phyloP scores from a whole-genome alignment of 495 filamentous ascomycete genomes.

The Penicillium bialowiezense region DNA sequence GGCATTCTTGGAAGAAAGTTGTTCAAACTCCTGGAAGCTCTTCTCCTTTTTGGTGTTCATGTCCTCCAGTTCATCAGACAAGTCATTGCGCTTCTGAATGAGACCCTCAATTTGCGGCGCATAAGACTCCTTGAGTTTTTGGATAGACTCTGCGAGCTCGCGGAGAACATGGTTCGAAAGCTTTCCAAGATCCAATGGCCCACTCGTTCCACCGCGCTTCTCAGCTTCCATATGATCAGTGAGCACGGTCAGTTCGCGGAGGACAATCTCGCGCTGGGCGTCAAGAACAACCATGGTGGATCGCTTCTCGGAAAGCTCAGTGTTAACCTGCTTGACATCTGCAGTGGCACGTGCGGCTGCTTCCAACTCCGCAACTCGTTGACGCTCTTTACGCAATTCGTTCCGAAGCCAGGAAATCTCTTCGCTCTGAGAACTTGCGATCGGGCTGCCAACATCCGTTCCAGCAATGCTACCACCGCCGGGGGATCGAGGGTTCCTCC shows the following conservation, averaged over 20 bases:
- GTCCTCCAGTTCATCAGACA: constrained; percentile 76
- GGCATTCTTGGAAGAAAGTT: constrained; percentile 87
- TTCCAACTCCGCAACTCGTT: constrained; percentile 81
- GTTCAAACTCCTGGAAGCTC: constrained; percentile 91
- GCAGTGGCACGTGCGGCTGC: constrained; percentile 64
- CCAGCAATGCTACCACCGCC: constrained; percentile 60
- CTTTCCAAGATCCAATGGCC: constrained; percentile 68
- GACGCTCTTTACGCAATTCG: constrained; percentile 76
- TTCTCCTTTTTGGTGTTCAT: constrained; percentile 82
- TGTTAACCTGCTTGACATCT: constrained; percentile 80
- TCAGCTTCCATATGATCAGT: constrained; percentile 71
- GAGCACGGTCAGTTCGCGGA: constrained; percentile 85
- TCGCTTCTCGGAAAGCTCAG: constrained; percentile 85
- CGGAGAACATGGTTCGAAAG: constrained; percentile 81
- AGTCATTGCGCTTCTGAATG: constrained; percentile 74
- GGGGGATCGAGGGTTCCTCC: constrained; percentile 71
- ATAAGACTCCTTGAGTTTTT: constrained; percentile 79
- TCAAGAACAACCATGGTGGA: constrained; percentile 96
- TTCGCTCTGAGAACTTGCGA: constrained; percentile 62
- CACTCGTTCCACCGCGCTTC: constrained; percentile 57
- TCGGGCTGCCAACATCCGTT: constrained; percentile 72
- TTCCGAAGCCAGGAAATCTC: constrained; percentile 70
- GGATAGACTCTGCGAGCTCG: constrained; percentile 83
- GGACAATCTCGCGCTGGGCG: constrained; percentile 90
- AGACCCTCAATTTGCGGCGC: constrained; percentile 77